Conservation (phyloP, 495 filamentous ascomycete species). For the Lentithecium fluviatile region DNA sequence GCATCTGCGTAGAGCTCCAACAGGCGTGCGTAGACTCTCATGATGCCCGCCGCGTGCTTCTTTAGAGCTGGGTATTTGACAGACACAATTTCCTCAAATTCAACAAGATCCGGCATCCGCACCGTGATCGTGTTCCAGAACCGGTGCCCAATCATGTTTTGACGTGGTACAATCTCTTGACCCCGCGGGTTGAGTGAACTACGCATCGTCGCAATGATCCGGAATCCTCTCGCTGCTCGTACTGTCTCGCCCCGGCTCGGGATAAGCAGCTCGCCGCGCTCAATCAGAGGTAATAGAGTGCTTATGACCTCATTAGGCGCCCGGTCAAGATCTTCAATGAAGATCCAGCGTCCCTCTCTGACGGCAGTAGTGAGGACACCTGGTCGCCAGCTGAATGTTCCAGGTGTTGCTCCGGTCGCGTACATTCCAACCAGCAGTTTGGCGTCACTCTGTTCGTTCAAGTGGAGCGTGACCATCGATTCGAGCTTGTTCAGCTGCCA, state of each 20-base stretch:
- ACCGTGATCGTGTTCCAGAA: constrained; percentile 78
- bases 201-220: constrained; percentile 86
- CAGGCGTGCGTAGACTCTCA: constrained; percentile 72
- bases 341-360: constrained; percentile 87
- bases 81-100: constrained; percentile 71
- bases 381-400: constrained; percentile 88
- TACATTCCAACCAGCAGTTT: constrained; percentile 95
- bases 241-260: constrained; percentile 83
- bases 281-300: constrained; percentile 84
- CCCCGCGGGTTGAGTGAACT: constrained; percentile 70
- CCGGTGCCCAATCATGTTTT: constrained; percentile 70
- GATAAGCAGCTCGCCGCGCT: constrained; percentile 80
- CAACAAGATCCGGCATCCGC: constrained; percentile 62
- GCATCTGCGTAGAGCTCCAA: constrained; percentile 53
- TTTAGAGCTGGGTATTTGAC: constrained; percentile 67
- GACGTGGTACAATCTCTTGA: constrained; percentile 55
- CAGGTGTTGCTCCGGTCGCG: constrained; percentile 76
- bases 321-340: constrained; percentile 94
- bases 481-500: constrained; percentile 67
- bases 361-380: constrained; percentile 93
- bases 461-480: constrained; percentile 83
- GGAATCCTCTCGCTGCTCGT: constrained; percentile 77
- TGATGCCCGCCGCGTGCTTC: constrained; percentile 65
- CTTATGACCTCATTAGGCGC: constrained; percentile 95
- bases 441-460: constrained; percentile 96